Percentiles rank a stretch among this genome's conserved stretches.
Conservation (phyloP, 2,329 filamentous ascomycete genomes). For the Cephalotrichum gorgonifer region DNA sequence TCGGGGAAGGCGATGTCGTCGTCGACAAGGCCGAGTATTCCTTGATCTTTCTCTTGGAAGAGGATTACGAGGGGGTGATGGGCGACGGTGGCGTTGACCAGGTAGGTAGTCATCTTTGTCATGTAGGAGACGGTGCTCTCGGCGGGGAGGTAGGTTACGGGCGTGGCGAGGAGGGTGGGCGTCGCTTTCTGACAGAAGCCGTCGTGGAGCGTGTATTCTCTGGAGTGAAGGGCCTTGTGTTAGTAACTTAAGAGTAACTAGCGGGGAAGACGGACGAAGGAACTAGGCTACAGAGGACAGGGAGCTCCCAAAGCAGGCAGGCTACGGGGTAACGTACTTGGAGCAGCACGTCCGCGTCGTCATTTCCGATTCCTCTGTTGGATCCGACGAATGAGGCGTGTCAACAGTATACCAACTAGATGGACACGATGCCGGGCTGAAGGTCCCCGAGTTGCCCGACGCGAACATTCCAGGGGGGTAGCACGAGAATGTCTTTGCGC, state of each 20-base stretch:
- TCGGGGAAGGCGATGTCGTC: conserved; percentile 13
- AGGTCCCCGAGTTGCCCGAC: conserved; percentile 23
- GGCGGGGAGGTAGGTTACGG: conserved; percentile 22
- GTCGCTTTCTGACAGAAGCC: conserved; percentile 22
- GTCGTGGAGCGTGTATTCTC: conserved; percentile 22
- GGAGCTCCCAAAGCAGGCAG: too few species aligned
- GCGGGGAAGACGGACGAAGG: neutral
- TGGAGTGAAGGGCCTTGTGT: conserved; percentile 8
- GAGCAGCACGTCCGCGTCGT: conserved; percentile 30
- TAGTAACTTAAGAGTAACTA: neutral
- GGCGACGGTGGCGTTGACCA: conserved; percentile 24
- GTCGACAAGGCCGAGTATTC: conserved; percentile 20
- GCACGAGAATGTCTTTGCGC: conserved; percentile 25
- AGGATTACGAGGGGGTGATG: conserved; percentile 25
- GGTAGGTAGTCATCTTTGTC: conserved; percentile 17
- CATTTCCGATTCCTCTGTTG: conserved; percentile 17
- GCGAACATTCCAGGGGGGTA: conserved; percentile 29
- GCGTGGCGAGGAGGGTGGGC: conserved; percentile 24
- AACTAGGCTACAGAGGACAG: neutral
- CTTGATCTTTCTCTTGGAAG: conserved; percentile 25
- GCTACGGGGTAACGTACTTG: conserved; percentile 23
- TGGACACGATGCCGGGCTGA: conserved; percentile 28
- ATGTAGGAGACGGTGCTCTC: conserved; percentile 15
- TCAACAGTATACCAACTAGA: conserved; percentile 28
- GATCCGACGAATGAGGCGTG: conserved; percentile 13